These are phyloP conservation scores for Spatholobus suberectus DNA, from an alignment of 306 rosid genomes.

Conservation along the genomic window DNA sequence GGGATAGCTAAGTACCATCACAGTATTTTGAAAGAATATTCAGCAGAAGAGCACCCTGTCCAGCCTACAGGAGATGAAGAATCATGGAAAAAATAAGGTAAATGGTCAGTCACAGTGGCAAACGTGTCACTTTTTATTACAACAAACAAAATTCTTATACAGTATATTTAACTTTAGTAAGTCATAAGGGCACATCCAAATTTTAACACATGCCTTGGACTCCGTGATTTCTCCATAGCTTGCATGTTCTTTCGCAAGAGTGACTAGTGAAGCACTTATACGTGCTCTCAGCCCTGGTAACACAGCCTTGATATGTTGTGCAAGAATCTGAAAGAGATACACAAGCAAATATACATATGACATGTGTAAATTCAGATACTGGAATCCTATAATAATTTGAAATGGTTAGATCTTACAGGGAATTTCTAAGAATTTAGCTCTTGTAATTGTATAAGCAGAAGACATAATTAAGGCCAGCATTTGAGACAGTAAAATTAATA, in stretches of 20 bases:
- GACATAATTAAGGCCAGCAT: background rate
- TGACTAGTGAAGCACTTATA: constrained; percentile 71
- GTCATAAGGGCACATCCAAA: constrained; percentile 17
- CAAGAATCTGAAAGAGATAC: constrained; percentile 71
- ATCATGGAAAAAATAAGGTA: constrained; percentile 21
- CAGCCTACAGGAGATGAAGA: constrained; percentile 65
- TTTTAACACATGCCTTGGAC: constrained; percentile 70
- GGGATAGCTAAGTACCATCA: constrained; percentile 68
- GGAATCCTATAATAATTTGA: constrained; percentile 10
- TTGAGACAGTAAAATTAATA: constrained; percentile 20
- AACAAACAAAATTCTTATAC: constrained; percentile 7
- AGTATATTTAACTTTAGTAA: constrained; percentile 4
- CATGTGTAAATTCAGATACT: constrained; percentile 28
- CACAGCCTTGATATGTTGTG: constrained; percentile 82
- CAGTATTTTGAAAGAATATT: constrained; percentile 88
- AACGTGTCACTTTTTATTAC: constrained; percentile 34
- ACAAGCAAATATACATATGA: constrained; percentile 25
- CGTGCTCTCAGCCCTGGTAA: constrained; percentile 90
- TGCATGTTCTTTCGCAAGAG: constrained; percentile 90
- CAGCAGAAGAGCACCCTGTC: constrained; percentile 93
- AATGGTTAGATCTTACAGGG: constrained; percentile 24
- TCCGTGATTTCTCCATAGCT: constrained; percentile 92
- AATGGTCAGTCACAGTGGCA: constrained; percentile 14
- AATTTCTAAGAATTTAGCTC: constrained; percentile 27
- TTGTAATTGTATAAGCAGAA: constrained; percentile 2